Conservation (phyloP, 2,329 filamentous ascomycete species). For the Cryoendolithus antarcticus region DNA sequence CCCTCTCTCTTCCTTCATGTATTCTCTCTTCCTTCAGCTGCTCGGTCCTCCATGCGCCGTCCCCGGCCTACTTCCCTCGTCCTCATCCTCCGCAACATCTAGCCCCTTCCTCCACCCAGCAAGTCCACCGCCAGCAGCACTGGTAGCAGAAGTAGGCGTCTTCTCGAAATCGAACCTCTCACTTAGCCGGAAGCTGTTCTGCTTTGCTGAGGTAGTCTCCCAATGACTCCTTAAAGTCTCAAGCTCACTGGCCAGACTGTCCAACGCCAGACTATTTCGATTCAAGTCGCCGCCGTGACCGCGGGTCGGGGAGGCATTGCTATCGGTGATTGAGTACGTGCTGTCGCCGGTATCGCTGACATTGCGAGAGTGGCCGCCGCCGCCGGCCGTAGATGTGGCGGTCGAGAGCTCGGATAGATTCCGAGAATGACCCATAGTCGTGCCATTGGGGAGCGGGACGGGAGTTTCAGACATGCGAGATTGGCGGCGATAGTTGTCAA, state of each 20-base stretch:
- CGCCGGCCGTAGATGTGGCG: slow-evolving; percentile 32
- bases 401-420: not conserved
- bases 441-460: slow-evolving; percentile 18
- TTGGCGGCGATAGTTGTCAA: slow-evolving; percentile 84
- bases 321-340: slow-evolving; percentile 33
- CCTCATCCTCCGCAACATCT: slow-evolving; percentile 35
- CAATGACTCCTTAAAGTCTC: slow-evolving; percentile 83
- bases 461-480: slow-evolving; percentile 34
- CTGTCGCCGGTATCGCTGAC: slow-evolving; percentile 53
- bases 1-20: not conserved
- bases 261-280: slow-evolving; percentile 41
- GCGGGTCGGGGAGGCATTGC: slow-evolving; percentile 6
- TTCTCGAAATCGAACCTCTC: slow-evolving; percentile 77
- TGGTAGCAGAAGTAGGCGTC: slow-evolving; percentile 4
- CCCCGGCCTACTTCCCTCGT: slow-evolving; percentile 8
- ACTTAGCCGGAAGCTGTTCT: slow-evolving; percentile 79
- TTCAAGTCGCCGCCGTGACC: slow-evolving; percentile 9
- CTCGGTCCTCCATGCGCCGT: slow-evolving; percentile 2
- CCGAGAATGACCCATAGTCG: slow-evolving; percentile 1
- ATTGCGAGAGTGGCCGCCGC: slow-evolving; percentile 37
- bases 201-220: slow-evolving; percentile 65
- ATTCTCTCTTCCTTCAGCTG: not conserved
- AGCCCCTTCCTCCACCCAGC: slow-evolving; percentile 71
- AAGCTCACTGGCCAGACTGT: slow-evolving; percentile 82
- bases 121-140: slow-evolving; percentile 42